Conservation (phyloP, 495 filamentous ascomycete species). For the Neurospora sp. region DNA sequence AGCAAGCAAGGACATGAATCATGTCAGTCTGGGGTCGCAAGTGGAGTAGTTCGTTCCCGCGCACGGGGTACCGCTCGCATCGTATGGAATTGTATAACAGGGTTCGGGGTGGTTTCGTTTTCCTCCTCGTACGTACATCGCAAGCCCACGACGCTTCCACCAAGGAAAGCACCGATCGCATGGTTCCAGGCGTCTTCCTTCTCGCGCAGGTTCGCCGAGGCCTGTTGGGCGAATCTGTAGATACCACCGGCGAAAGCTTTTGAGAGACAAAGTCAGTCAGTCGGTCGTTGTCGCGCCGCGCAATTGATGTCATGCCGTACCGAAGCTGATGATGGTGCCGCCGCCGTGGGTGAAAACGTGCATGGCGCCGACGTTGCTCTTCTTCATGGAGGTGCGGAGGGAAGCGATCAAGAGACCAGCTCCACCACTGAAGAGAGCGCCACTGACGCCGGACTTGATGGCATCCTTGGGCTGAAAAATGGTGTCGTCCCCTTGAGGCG, state of each 20-base stretch:
- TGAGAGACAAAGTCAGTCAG: slow-evolving; percentile 20
- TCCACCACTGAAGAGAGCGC: slow-evolving; percentile 52
- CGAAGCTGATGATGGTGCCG: slow-evolving; percentile 25
- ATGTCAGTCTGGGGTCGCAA: background rate
- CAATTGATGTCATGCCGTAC: slow-evolving; percentile 18
- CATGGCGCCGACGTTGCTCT: slow-evolving; percentile 64
- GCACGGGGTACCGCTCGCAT: background rate
- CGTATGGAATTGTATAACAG: background rate
- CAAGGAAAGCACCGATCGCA: slow-evolving; percentile 29
- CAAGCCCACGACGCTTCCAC: slow-evolving; percentile 30
- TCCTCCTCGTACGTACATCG: slow-evolving; percentile 17
- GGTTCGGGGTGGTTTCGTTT: background rate
- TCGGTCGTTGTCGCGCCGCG: background rate
- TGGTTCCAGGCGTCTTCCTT: slow-evolving; percentile 33
- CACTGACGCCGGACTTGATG: slow-evolving; percentile 52
- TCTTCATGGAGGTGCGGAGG: slow-evolving; percentile 74
- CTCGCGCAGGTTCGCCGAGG: slow-evolving; percentile 37
- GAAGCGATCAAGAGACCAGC: slow-evolving; percentile 65
- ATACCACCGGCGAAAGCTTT: slow-evolving; percentile 64
- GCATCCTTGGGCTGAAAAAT: slow-evolving; percentile 73
- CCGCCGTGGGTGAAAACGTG: slow-evolving; percentile 60
- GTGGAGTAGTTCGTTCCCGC: background rate
- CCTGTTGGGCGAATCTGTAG: slow-evolving; percentile 57
- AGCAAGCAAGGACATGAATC: background rate
- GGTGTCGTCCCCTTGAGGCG: slow-evolving; percentile 26